These are phyloP conservation scores for Trichoderma guizhouense DNA, from an alignment of 2,329 filamentous ascomycete species.

Conservation along the genomic window DNA sequence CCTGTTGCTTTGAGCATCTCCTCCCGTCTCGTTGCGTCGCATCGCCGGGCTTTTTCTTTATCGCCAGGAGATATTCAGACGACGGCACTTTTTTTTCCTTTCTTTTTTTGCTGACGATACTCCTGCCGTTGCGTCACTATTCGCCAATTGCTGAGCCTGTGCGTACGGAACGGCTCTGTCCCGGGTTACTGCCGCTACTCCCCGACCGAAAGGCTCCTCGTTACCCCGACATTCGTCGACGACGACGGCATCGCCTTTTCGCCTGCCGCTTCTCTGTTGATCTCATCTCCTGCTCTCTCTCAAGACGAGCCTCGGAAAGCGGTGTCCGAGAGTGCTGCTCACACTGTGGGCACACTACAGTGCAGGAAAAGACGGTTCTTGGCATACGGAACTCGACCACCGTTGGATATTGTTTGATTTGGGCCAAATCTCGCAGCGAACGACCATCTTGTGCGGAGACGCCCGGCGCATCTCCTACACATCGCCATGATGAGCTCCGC, in stretches of 20 bases:
- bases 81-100: neutral
- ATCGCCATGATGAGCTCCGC: conserved; percentile 49
- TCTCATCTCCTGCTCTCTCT: neutral
- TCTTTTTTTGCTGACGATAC: neutral
- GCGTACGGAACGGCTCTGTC: neutral
- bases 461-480: neutral
- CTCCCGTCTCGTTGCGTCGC: neutral
- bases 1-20: neutral
- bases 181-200: conserved; percentile 12
- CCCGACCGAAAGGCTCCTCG: neutral
- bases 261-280: neutral
- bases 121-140: conserved; percentile 14
- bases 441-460: neutral
- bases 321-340: neutral
- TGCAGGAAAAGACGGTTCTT: neutral
- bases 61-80: neutral
- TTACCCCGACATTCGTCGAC: neutral
- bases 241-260: neutral
- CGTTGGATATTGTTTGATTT: neutral
- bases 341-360: neutral
- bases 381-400: neutral
- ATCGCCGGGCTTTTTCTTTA: neutral
- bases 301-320: neutral
- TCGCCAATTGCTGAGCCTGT: conserved; percentile 14
- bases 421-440: neutral